A percentile compares a stretch with the other conserved stretches of the same genome.
Conservation (phyloP, 2,329 filamentous ascomycete species). For the Davidsoniella neocaledoniae region DNA sequence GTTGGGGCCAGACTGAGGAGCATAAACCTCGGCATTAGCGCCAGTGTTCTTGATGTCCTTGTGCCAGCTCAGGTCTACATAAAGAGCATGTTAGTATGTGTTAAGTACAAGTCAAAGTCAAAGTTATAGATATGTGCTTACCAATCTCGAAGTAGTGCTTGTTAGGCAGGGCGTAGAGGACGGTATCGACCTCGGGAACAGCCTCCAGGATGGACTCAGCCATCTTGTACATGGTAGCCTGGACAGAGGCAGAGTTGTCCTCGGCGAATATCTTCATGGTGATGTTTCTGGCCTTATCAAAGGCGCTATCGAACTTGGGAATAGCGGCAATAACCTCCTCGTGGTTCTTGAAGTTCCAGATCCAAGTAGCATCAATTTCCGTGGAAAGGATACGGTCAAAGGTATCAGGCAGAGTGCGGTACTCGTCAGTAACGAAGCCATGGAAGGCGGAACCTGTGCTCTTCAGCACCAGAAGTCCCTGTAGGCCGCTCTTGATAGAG, state of each 20-base stretch:
- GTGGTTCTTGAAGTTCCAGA: constrained; percentile 60
- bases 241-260: constrained; percentile 82
- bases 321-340: constrained; percentile 48
- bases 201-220: constrained; percentile 65
- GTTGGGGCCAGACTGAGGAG: constrained; percentile 82
- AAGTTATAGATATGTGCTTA: constrained; percentile 26
- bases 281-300: constrained; percentile 59
- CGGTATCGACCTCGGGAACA: constrained; percentile 52
- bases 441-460: constrained; percentile 94
- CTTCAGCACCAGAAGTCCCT: constrained; percentile 78
- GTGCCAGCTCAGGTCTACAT: constrained; percentile 81
- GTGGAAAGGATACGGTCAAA: constrained; percentile 95
- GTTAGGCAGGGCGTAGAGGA: constrained; percentile 80
- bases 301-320: constrained; percentile 62
- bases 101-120: neutral
- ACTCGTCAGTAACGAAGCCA: constrained; percentile 85
- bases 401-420: constrained; percentile 74
- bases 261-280: constrained; percentile 85
- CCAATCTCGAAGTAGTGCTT: constrained; percentile 98
- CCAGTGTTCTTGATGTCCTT: constrained; percentile 90
- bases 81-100: neutral
- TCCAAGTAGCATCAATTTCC: constrained; percentile 75
- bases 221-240: constrained; percentile 99
- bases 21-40: constrained; percentile 88
- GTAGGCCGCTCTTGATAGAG: constrained; percentile 59